Evolutionary conservation across 768 basidiomycete species (phyloP).

Genomic region (Lactifluus subvellereus): DNA sequence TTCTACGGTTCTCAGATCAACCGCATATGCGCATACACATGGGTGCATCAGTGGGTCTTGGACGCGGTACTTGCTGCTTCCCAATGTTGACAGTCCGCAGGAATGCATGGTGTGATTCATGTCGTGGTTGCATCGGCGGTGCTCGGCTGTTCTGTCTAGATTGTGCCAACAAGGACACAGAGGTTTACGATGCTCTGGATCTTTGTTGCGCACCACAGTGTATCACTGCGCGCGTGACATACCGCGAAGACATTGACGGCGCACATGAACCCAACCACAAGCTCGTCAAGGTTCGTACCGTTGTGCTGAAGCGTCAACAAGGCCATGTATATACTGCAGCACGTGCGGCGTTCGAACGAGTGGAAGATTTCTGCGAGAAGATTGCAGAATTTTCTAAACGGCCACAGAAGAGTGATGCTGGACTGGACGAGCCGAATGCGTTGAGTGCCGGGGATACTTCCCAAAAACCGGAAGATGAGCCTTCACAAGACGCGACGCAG

Average conservation of each 20-base stretch:
- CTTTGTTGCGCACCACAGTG: slow-evolving; percentile 30
- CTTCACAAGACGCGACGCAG: background rate
- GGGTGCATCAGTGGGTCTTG: slow-evolving; percentile 24
- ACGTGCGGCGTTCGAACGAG: background rate
- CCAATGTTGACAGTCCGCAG: background rate
- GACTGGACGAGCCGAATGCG: background rate
- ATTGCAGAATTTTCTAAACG: background rate
- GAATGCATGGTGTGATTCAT: slow-evolving; percentile 27
- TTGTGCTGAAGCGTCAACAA: background rate
- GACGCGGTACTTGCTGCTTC: background rate
- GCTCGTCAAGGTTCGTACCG: background rate
- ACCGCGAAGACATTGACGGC: slow-evolving; percentile 19
- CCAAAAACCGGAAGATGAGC: background rate
- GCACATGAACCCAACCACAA: slow-evolving; percentile 1
- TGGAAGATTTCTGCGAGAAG: background rate
- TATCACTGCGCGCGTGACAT: slow-evolving; percentile 18
- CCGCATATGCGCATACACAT: slow-evolving; percentile 25
- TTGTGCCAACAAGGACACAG: slow-evolving; percentile 25
- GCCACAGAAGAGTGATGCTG: background rate
- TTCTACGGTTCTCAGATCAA: slow-evolving; percentile 27
- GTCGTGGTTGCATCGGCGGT: slow-evolving; percentile 28
- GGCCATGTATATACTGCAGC: background rate
- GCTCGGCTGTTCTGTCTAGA: slow-evolving; percentile 31
- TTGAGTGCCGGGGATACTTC: background rate
- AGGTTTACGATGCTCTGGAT: slow-evolving; percentile 27